Evolutionary conservation across 2,329 filamentous ascomycete species (phyloP).

Genomic region (Blumeriella jaapii): DNA sequence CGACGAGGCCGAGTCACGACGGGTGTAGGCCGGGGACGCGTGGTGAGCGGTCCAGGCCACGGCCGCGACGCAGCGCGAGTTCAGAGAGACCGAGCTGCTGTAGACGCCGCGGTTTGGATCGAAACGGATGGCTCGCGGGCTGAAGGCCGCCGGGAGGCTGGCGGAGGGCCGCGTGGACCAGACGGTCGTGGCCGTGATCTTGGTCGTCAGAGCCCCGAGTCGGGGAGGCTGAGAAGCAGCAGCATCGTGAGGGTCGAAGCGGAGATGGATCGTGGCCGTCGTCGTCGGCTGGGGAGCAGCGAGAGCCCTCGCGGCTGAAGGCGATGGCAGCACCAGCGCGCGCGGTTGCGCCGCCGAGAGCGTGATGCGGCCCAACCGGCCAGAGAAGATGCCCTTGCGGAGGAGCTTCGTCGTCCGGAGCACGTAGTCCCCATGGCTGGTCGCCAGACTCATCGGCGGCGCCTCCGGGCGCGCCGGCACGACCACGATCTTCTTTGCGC

Average conservation of each 20-base stretch:
- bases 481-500: slow-evolving; percentile 19
- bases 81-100: slow-evolving; percentile 18
- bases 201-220: slow-evolving; percentile 23
- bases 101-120: slow-evolving; percentile 21
- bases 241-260: slow-evolving; percentile 24
- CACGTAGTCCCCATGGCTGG: slow-evolving; percentile 16
- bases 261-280: slow-evolving; percentile 23
- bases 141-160: slow-evolving; percentile 14
- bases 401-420: slow-evolving; percentile 23
- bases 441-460: slow-evolving; percentile 22
- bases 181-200: slow-evolving; percentile 24
- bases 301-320: slow-evolving; percentile 6
- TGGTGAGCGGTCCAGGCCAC: slow-evolving; percentile 25
- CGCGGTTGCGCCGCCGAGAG: slow-evolving; percentile 23
- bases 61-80: slow-evolving; percentile 24
- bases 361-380: slow-evolving; percentile 26
- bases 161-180: slow-evolving; percentile 17
- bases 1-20: slow-evolving; percentile 23
- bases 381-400: slow-evolving; percentile 26
- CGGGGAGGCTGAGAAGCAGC: slow-evolving; percentile 21
- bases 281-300: slow-evolving; percentile 15
- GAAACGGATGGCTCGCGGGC: slow-evolving; percentile 12
- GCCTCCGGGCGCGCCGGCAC: slow-evolving; percentile 22
- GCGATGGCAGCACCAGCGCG: slow-evolving; percentile 23
- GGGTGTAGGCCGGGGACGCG: slow-evolving; percentile 12